A percentile compares a stretch with the other conserved stretches of the same genome.
Evolutionary conservation across 352 stramenopile genomes (phyloP).

Genomic region (Stramenopiles sp.): DNA sequence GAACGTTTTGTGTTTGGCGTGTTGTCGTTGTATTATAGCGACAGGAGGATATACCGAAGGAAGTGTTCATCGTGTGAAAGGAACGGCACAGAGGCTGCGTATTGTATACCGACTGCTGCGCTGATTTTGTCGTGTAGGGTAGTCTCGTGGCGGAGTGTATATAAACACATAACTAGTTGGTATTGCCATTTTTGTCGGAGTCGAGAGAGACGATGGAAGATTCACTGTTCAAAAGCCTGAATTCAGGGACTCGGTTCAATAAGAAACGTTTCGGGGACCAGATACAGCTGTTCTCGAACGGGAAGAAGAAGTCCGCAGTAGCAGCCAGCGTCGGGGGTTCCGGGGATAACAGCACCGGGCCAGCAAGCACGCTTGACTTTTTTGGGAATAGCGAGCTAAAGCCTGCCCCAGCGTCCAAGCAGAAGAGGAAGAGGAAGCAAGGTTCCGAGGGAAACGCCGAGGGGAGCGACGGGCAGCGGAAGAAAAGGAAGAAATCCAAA

Average conservation of each 20-base stretch:
- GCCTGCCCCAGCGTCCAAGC: background rate
- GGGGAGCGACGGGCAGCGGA: constrained; percentile 24
- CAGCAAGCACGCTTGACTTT: background rate
- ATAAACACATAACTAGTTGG: too few relatives aligned
- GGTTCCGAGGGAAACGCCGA: constrained; percentile 16
- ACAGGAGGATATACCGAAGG: too few relatives aligned
- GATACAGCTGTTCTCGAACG: background rate
- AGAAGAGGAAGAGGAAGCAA: constrained; percentile 1
- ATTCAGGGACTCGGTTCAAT: background rate
- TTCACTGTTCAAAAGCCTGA: background rate
- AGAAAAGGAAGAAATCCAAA: constrained; percentile 23
- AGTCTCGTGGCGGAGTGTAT: too few relatives aligned
- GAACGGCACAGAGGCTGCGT: too few relatives aligned
- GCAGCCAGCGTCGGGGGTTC: background rate
- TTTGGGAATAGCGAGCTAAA: background rate
- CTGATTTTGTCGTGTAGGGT: too few relatives aligned
- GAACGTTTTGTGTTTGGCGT: too few relatives aligned
- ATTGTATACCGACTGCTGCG: too few relatives aligned
- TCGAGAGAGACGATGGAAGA: background rate
- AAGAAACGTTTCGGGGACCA: background rate
- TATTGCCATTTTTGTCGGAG: too few relatives aligned
- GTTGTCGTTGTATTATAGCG: too few relatives aligned
- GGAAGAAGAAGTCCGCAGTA: background rate
- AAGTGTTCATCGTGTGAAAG: too few relatives aligned
- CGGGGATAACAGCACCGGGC: background rate